Percentiles rank a stretch among this genome's conserved stretches.
These are phyloP conservation scores for Aspergillus heteromorphus DNA, from an alignment of 495 filamentous ascomycete species.

Conservation along the genomic window DNA sequence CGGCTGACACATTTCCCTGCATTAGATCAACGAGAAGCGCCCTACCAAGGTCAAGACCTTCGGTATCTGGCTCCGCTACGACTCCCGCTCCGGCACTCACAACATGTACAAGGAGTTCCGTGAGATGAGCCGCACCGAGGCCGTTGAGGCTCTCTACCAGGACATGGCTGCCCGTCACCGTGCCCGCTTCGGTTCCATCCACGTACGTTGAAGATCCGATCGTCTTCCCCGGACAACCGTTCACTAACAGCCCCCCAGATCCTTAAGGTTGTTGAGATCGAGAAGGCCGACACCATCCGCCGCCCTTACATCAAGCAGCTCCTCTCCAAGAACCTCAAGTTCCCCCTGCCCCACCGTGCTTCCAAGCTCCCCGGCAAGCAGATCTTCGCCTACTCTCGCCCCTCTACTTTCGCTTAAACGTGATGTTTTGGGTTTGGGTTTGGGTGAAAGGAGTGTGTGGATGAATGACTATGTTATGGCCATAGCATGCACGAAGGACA, in stretches of 20 bases:
- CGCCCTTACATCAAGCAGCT: slow-evolving; percentile 99
- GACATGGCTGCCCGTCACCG: slow-evolving; percentile 99
- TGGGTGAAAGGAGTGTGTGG: slow-evolving; percentile 38
- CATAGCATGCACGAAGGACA: slow-evolving; percentile 45
- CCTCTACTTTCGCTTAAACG: slow-evolving; percentile 75
- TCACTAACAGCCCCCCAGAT: slow-evolving; percentile 54
- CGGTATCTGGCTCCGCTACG: slow-evolving; percentile 99
- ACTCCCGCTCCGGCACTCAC: slow-evolving; percentile 99
- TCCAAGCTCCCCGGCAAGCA: slow-evolving; percentile 73
- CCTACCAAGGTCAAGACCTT: slow-evolving; percentile 99
- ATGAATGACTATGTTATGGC: slow-evolving; percentile 47
- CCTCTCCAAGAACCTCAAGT: slow-evolving; percentile 87
- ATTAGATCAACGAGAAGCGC: slow-evolving; percentile 94
- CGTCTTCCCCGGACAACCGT: neutral
- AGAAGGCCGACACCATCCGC: slow-evolving; percentile 87
- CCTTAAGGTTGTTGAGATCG: slow-evolving; percentile 94
- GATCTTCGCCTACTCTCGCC: slow-evolving; percentile 84
- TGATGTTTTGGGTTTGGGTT: slow-evolving; percentile 36
- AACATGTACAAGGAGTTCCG: slow-evolving; percentile 99
- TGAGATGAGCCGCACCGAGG: slow-evolving; percentile 90
- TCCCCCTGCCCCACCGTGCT: slow-evolving; percentile 96
- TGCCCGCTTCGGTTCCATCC: slow-evolving; percentile 93
- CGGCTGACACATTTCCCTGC: slow-evolving; percentile 13
- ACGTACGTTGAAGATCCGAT: slow-evolving; percentile 59
- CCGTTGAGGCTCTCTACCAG: slow-evolving; percentile 95